phyloP scores from a whole-genome alignment of 2,329 filamentous ascomycete species.

The Proliferodiscus dingleyae region DNA sequence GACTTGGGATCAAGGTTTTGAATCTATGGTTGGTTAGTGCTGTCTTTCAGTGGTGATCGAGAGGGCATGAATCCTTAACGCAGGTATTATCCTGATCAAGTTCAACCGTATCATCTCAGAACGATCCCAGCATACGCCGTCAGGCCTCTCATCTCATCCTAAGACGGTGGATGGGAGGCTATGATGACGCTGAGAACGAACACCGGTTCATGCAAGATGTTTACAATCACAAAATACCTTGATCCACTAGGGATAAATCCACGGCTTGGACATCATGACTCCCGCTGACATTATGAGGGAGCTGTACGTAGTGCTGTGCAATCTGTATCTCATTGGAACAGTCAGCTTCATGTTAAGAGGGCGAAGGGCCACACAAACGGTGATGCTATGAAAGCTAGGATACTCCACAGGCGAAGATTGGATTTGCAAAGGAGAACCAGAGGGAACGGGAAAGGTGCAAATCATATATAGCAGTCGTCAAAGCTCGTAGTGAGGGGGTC shows the following conservation, averaged over 20 bases:
- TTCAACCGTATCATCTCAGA: constrained; percentile 93
- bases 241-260: constrained; percentile 31
- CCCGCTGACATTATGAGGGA: constrained; percentile 11
- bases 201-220: constrained; percentile 61
- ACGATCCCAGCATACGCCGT: constrained; percentile 34
- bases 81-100: constrained; percentile 99
- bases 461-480: constrained; percentile 3
- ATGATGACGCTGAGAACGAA: constrained; percentile 39
- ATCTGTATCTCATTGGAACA: constrained; percentile 1
- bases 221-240: constrained; percentile 37
- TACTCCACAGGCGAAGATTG: neutral
- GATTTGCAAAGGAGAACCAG: neutral
- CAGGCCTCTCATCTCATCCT: constrained; percentile 27
- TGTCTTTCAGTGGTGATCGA: constrained; percentile 36
- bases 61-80: constrained; percentile 94
- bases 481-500: constrained; percentile 21
- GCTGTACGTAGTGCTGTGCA: constrained; percentile 22
- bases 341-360: neutral
- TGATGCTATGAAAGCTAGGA: neutral
- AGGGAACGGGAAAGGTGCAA: neutral
- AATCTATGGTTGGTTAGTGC: constrained; percentile 38
- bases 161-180: constrained; percentile 28
- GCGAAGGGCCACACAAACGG: neutral
- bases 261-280: constrained; percentile 29
- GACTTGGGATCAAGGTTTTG: constrained; percentile 31